Conservation (phyloP, 495 filamentous ascomycete genomes). For the Penicillium malachiteum region DNA sequence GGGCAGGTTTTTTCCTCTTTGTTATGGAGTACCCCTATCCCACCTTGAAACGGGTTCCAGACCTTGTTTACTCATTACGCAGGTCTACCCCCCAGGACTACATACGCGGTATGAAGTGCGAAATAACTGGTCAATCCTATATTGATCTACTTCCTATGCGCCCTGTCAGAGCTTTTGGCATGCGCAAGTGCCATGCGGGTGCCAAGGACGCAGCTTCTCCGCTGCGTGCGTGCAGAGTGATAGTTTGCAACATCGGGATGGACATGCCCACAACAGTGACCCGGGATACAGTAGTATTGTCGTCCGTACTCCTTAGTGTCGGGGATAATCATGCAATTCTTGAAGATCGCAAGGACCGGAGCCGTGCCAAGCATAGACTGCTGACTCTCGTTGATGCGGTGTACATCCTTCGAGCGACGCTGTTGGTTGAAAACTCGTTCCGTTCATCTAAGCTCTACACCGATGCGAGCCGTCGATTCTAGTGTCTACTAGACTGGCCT, state of each 20-base stretch:
- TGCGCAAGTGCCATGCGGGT: constrained; percentile 1
- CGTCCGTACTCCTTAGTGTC: background rate
- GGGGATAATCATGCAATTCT: constrained; percentile 1
- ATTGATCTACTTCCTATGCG: constrained; percentile 10
- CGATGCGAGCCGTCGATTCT: constrained; percentile 17
- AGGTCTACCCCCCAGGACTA: no score
- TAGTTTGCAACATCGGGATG: background rate
- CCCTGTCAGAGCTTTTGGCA: background rate
- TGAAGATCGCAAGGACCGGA: constrained; percentile 2
- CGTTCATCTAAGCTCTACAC: constrained; percentile 23
- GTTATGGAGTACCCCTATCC: constrained; percentile 8
- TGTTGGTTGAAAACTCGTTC: constrained; percentile 12
- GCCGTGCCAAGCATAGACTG: constrained; percentile 7
- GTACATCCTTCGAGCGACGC: constrained; percentile 5
- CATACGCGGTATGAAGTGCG: no score
- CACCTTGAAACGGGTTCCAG: background rate
- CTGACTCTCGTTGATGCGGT: constrained; percentile 19
- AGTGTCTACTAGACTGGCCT: constrained; percentile 26
- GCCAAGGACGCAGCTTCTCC: background rate
- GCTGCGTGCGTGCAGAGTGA: background rate
- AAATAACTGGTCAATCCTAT: no score
- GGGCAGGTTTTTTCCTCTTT: constrained; percentile 4
- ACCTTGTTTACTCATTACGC: background rate
- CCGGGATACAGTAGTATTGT: background rate
- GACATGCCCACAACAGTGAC: background rate